A percentile compares a stretch with the other conserved stretches of the same genome.
phyloP scores from a whole-genome alignment of 2,329 filamentous ascomycete species.

The Fusarium graminum region DNA sequence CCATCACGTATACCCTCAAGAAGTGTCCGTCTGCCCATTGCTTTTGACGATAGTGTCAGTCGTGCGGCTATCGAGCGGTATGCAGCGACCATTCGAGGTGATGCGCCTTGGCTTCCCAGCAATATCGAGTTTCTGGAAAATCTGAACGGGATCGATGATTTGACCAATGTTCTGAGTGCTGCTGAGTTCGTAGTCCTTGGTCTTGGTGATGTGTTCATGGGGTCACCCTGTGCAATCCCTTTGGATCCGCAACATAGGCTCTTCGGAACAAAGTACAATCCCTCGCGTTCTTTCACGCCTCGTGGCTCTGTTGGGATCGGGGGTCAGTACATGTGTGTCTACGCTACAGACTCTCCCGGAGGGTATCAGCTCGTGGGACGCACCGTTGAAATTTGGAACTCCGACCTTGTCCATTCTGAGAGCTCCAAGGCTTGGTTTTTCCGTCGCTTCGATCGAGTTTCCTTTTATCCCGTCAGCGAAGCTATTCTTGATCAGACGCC shows the following conservation, averaged over 20 bases:
- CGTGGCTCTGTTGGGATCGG: constrained; percentile 54
- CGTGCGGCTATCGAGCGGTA: constrained; percentile 70
- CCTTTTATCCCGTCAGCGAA: constrained; percentile 51
- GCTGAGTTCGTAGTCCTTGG: constrained; percentile 55
- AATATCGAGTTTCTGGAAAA: constrained; percentile 67
- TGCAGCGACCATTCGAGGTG: constrained; percentile 70
- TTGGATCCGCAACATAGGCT: constrained; percentile 54
- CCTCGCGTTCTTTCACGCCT: constrained; percentile 55
- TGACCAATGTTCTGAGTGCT: constrained; percentile 50
- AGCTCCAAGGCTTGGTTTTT: constrained; percentile 48
- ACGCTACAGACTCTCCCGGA: constrained; percentile 55
- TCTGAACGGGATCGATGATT: constrained; percentile 52
- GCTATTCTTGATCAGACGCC: constrained; percentile 45
- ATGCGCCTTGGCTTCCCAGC: constrained; percentile 72
- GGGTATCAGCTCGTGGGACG: constrained; percentile 56
- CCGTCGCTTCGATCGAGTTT: constrained; percentile 53
- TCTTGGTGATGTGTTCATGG: constrained; percentile 57
- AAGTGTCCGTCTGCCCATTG: constrained; percentile 54
- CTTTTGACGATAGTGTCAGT: constrained; percentile 56
- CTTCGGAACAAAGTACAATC: constrained; percentile 56
- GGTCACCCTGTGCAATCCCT: constrained; percentile 55
- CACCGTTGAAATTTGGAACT: constrained; percentile 54
- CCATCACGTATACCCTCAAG: constrained; percentile 49
- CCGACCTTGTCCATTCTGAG: constrained; percentile 9
- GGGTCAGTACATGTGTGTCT: constrained; percentile 57